Conservation (phyloP, 2,329 filamentous ascomycete genomes). For the Aspergillus brunneoviolaceus region DNA sequence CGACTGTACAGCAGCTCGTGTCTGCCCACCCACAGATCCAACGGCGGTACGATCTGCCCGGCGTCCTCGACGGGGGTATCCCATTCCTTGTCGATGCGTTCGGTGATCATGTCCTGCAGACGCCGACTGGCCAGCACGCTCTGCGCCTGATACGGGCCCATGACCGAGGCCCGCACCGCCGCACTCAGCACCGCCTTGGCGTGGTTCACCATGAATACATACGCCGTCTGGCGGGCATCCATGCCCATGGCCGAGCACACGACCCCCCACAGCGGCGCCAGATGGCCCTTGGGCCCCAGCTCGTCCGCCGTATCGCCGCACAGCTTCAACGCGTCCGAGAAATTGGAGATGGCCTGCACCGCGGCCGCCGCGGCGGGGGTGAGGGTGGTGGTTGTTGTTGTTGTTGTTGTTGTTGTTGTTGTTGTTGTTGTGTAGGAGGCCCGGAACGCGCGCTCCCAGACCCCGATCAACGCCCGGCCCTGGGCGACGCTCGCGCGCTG, state of each 20-base stretch:
- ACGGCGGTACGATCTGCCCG: constrained; percentile 59
- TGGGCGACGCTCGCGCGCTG: constrained; percentile 61
- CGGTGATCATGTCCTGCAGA: constrained; percentile 53
- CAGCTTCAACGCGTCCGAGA: constrained; percentile 41
- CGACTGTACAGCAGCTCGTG: constrained; percentile 66
- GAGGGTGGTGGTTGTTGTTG: background rate
- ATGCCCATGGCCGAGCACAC: constrained; percentile 55
- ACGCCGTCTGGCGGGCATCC: constrained; percentile 54
- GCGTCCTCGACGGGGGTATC: constrained; percentile 53
- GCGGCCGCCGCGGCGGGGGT: constrained; percentile 22
- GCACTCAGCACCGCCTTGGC: constrained; percentile 63
- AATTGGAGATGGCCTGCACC: constrained; percentile 34
- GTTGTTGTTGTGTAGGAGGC: constrained; percentile 19
- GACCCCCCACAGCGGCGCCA: constrained; percentile 61
- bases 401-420: background rate
- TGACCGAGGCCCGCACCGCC: constrained; percentile 61
- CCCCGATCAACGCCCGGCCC: constrained; percentile 57
- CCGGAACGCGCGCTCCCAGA: constrained; percentile 60
- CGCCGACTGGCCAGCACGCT: constrained; percentile 54
- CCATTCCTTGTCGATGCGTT: constrained; percentile 52
- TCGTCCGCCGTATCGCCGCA: constrained; percentile 31
- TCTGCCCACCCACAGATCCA: constrained; percentile 65
- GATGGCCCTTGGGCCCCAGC: constrained; percentile 52
- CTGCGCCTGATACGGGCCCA: constrained; percentile 66
- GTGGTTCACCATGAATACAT: constrained; percentile 64